Conservation (phyloP, 129 eudicot genomes). For the Kitagawia praeruptora region DNA sequence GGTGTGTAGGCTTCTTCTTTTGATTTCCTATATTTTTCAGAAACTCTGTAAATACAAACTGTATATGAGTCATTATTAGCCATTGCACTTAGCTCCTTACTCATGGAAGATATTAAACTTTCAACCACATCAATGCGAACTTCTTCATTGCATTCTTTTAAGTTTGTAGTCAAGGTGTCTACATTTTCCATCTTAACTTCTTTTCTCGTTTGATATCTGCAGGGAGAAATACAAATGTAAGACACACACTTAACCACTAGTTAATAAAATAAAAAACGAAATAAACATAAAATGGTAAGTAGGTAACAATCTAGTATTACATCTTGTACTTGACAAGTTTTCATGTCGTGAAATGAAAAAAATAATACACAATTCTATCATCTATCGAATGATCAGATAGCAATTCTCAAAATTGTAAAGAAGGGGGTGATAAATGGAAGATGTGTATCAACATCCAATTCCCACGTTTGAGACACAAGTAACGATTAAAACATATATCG, state of each 20-base stretch:
- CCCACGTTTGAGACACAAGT: too few species aligned
- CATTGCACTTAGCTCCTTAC: neutral
- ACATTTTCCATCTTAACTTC: neutral
- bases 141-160: neutral
- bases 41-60: constrained; percentile 17
- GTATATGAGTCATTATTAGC: constrained; percentile 5
- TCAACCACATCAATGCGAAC: neutral
- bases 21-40: constrained; percentile 13
- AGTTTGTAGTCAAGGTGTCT: neutral
- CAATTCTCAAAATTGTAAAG: too few species aligned
- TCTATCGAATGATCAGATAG: too few species aligned
- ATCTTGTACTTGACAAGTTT: too few species aligned
- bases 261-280: too few species aligned
- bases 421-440: too few species aligned
- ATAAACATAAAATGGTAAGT: too few species aligned
- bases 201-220: neutral
- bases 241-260: neutral
- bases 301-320: too few species aligned
- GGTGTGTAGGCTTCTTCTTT: constrained; percentile 24
- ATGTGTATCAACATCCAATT: too few species aligned
- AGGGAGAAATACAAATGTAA: neutral
- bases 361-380: too few species aligned
- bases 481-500: too few species aligned
- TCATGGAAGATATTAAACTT: neutral
- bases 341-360: too few species aligned